Conservation (phyloP, 345 rosid species). For the Carallia brachiata region DNA sequence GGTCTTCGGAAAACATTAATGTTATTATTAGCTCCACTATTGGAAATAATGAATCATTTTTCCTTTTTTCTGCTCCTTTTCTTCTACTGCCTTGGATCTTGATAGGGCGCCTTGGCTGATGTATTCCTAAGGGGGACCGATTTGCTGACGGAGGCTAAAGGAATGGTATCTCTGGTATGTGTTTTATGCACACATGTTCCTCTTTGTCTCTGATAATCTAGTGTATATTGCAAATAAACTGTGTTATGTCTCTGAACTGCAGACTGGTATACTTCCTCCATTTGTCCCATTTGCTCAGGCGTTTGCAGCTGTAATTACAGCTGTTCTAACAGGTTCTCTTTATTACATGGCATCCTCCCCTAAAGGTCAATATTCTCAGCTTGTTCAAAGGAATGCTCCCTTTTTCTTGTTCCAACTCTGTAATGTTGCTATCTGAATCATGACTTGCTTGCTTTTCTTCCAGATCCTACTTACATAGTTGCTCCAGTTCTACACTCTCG, state of each 20-base stretch:
- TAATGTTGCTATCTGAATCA: background rate
- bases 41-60: constrained; percentile 2
- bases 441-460: constrained; percentile 12
- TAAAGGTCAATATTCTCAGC: constrained; percentile 46
- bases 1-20: background rate
- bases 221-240: constrained; percentile 10
- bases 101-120: constrained; percentile 84
- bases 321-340: constrained; percentile 85
- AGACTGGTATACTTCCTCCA: constrained; percentile 90
- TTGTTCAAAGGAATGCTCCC: background rate
- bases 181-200: background rate
- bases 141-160: constrained; percentile 57
- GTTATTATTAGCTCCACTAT: background rate
- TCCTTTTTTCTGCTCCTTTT: background rate
- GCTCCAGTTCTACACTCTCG: constrained; percentile 75
- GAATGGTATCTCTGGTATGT: constrained; percentile 84
- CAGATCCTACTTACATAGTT: constrained; percentile 88
- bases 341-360: constrained; percentile 91
- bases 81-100: background rate
- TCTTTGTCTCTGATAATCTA: background rate
- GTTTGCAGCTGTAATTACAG: constrained; percentile 91
- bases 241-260: constrained; percentile 13
- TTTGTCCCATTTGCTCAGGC: constrained; percentile 97
- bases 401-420: background rate
- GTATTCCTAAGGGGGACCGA: constrained; percentile 79